Evolutionary conservation across 78 protist genomes (phyloP).

Genomic region (Dictyostelium capitatum): DNA sequence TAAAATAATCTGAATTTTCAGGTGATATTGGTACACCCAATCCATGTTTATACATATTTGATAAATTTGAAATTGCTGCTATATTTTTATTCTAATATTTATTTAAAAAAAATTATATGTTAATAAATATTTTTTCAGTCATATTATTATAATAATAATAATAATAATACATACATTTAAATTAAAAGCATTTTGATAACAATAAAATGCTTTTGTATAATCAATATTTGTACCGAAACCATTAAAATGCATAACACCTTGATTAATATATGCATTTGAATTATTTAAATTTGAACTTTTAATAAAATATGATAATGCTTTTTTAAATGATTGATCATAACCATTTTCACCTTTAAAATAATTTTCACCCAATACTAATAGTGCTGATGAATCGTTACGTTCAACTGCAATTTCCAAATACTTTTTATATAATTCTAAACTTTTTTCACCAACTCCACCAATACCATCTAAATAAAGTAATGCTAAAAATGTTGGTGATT

Average conservation of each 20-base stretch:
- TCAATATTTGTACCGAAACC: slow-evolving; percentile 33
- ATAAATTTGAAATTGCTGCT: slow-evolving; percentile 56
- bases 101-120: not conserved
- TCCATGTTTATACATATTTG: slow-evolving; percentile 58
- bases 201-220: slow-evolving; percentile 50
- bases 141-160: too few relatives aligned
- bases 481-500: slow-evolving; percentile 44
- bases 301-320: slow-evolving; percentile 40
- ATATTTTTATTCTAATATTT: slow-evolving; percentile 22
- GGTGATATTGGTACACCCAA: slow-evolving; percentile 54
- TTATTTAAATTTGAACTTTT: slow-evolving; percentile 26
- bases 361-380: slow-evolving; percentile 41
- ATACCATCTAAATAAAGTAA: slow-evolving; percentile 39
- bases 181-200: slow-evolving; percentile 54
- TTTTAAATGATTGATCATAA: slow-evolving; percentile 15
- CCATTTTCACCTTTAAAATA: slow-evolving; percentile 38
- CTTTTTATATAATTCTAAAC: not conserved
- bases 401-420: slow-evolving; percentile 36
- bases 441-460: slow-evolving; percentile 3
- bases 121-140: too few relatives aligned
- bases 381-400: slow-evolving; percentile 16
- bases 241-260: slow-evolving; percentile 70
- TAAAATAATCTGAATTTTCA: not conserved
- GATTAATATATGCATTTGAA: slow-evolving; percentile 57
- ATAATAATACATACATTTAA: slow-evolving; percentile 50